These are phyloP conservation scores for Physcomitrium patens DNA, from an alignment of 225 moss, liverwort and hornwort genomes.

Conservation along the genomic window DNA sequence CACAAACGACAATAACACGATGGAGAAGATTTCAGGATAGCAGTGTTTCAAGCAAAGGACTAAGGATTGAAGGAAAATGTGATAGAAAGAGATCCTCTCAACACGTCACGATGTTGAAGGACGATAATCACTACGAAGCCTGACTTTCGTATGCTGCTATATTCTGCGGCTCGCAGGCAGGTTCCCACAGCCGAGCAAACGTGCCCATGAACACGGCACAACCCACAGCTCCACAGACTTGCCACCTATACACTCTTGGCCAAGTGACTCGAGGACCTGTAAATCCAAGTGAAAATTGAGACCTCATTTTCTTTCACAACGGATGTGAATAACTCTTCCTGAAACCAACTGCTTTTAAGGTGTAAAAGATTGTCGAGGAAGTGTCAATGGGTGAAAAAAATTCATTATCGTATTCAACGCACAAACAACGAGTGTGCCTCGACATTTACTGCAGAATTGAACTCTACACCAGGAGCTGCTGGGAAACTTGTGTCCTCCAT, in stretches of 20 bases:
- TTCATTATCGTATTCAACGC: neutral
- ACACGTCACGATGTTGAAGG: neutral
- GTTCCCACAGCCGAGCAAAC: constrained; percentile 82
- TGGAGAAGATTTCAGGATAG: neutral
- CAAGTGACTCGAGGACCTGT: constrained; percentile 91
- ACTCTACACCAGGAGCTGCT: neutral
- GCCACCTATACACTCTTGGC: constrained; percentile 89
- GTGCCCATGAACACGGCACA: constrained; percentile 64
- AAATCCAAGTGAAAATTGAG: neutral
- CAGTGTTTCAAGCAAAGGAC: neutral
- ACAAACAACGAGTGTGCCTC: neutral
- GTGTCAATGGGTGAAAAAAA: neutral
- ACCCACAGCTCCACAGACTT: constrained; percentile 80
- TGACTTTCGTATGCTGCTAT: constrained; percentile 77
- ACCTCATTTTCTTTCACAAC: constrained; percentile 3
- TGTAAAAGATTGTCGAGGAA: neutral
- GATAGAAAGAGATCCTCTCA: constrained; percentile 9
- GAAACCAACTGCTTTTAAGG: neutral
- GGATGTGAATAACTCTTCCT: neutral
- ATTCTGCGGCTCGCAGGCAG: constrained; percentile 94
- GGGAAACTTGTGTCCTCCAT: neutral
- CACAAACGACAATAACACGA: neutral
- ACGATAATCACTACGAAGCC: constrained; percentile 23
- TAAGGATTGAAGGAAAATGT: neutral
- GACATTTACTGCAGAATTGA: neutral